Evolutionary conservation across 306 rosid genomes (phyloP), one percentile per base, ranked within the genome.

Genomic region (Pyrus pyrifolia): DNA sequence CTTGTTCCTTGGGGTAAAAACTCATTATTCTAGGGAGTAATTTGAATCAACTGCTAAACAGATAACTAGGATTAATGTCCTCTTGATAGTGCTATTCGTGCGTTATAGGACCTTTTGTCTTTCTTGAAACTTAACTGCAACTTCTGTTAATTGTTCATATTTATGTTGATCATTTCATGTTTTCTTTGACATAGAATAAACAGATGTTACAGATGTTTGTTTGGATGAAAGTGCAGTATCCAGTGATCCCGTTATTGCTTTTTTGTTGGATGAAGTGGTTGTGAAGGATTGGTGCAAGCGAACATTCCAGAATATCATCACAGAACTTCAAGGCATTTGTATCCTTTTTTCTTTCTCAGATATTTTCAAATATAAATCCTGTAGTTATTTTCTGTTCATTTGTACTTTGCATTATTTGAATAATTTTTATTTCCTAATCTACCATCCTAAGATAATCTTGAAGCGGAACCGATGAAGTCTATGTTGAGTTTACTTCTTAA

Each of bases 221-320:
- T 89, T 96, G 97, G 97, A 96, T 84, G 99, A 96, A 83, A 85
- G 88, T 86, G 99, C 99, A 58, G 98, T 93, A 62, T 96, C 99
- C 76, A 96, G 98, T 66, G 98, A 96, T 84, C 99, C 99, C 63
- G 93, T 91, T 81, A 80, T 93, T 78, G 99, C 99, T 42, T 96
- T 96, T 85, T 86, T 96, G 88, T 91, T 96, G 97, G 99, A 96
- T 86, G 99, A 96, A 88, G 97, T 91, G 79, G 99, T 93, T 14
- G 98, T 96, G 73, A 96, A 96, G 91, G 99, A 96, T 80, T 96
- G 99, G 99, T 96, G 99, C 86, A 91, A 88, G 87, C 85, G 88
- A 80, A 86, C 96, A n/a, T 96, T 85, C 83, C 84, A 80, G 82
- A 91, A 67, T 84, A 86, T 93, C 71, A 67, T 85, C 76, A 75